phyloP scores from a whole-genome alignment of 129 eudicot species.

The Pseudognaphalium luteoalbum region DNA sequence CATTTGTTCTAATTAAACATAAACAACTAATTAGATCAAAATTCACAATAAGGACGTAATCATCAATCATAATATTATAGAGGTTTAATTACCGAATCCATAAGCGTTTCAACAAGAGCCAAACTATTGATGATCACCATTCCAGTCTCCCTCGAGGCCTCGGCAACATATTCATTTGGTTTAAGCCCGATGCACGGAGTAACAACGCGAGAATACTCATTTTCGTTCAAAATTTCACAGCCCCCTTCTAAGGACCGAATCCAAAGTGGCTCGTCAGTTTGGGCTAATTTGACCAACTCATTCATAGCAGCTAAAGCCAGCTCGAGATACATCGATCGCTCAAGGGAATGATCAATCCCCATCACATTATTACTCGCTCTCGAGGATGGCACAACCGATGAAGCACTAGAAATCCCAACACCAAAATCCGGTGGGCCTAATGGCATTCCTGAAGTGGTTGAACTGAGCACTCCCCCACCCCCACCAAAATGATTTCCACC shows the following conservation, averaged over 20 bases:
- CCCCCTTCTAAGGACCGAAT: conserved; percentile 63
- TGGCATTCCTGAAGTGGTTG: conserved; percentile 49
- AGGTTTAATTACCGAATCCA: conserved; percentile 72
- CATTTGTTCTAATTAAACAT: conserved; percentile 63
- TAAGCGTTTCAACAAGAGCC: conserved; percentile 92
- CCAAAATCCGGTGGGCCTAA: conserved; percentile 67
- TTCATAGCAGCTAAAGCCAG: conserved; percentile 94
- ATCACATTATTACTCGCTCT: conserved; percentile 40
- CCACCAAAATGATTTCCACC: conserved; percentile 64
- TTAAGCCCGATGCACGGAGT: conserved; percentile 74
- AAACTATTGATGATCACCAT: conserved; percentile 94
- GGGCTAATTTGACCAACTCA: conserved; percentile 83
- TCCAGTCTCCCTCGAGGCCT: conserved; percentile 88
- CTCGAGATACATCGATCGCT: conserved; percentile 88
- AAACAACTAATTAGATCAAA: conserved; percentile 10
- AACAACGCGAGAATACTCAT: conserved; percentile 61
- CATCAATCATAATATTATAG: neutral
- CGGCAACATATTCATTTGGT: conserved; percentile 74
- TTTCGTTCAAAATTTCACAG: conserved; percentile 62
- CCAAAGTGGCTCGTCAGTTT: conserved; percentile 91
- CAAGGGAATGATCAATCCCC: conserved; percentile 68
- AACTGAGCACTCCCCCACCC: conserved; percentile 36
- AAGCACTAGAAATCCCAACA: conserved; percentile 49
- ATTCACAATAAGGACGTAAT: neutral
- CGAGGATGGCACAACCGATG: conserved; percentile 48